These are phyloP conservation scores for Exophiala oligosperma DNA, from an alignment of 2,329 filamentous ascomycete species.

Conservation along the genomic window DNA sequence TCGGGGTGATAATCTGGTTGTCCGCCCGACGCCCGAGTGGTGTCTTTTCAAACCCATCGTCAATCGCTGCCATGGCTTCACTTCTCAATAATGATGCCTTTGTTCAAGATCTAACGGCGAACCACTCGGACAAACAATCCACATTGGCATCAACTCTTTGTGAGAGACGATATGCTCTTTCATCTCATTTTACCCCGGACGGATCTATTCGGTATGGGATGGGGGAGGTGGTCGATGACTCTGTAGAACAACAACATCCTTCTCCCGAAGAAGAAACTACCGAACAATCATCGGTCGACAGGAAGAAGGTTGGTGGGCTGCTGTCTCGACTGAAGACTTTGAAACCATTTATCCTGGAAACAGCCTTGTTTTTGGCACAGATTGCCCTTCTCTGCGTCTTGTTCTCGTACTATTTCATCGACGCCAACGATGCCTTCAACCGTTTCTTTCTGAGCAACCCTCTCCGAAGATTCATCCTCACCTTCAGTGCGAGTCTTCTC, in stretches of 20 bases:
- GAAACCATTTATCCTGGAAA: conserved; percentile 1
- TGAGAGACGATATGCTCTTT: too few relatives aligned
- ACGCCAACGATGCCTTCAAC: conserved; percentile 13
- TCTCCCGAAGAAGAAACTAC: too few relatives aligned
- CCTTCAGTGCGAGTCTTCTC: conserved; percentile 11
- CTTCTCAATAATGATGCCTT: conserved; percentile 13
- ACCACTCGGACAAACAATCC: conserved; percentile 2
- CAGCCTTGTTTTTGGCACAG: conserved; percentile 10
- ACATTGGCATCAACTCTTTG: conserved; percentile 3
- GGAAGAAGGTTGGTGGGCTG: background rate
- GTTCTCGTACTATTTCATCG: conserved; percentile 17
- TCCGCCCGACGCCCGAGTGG: conserved; percentile 8
- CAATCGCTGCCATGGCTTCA: conserved; percentile 18
- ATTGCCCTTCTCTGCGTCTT: conserved; percentile 17
- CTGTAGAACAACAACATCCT: background rate
- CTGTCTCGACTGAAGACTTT: background rate
- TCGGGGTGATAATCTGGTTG: conserved; percentile 12
- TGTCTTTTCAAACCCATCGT: conserved; percentile 17
- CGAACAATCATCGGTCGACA: too few relatives aligned
- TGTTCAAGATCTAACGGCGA: conserved; percentile 5
- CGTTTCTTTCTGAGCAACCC: conserved; percentile 19
- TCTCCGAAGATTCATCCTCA: conserved; percentile 11
- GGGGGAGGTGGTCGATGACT: background rate
- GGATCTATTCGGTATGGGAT: conserved; percentile 14
- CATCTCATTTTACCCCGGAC: background rate